Evolutionary conservation across 140 eudicot species (phyloP), one percentile per base, ranked within the genome.

Genomic region (Senecio squalidus): DNA sequence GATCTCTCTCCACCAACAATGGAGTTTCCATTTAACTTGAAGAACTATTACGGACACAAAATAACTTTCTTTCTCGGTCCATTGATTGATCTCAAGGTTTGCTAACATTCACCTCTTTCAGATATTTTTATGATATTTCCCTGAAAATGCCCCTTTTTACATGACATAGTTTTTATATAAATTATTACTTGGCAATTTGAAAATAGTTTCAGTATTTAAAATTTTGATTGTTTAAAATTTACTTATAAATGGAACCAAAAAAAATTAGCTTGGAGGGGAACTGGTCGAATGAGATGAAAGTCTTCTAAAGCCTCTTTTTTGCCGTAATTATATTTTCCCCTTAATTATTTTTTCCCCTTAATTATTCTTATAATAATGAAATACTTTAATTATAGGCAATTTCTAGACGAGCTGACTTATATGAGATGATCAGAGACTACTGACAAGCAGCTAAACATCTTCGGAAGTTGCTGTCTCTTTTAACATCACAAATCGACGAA

Each of bases 11-110:
- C n/a, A n/a, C n/a, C n/a, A n/a, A n/a, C n/a, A n/a, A n/a, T n/a
- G n/a, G n/a, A n/a, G n/a, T n/a, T n/a, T n/a, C n/a, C n/a, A n/a
- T n/a, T n/a, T n/a, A n/a, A n/a, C n/a, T n/a, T n/a, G n/a, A n/a
- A n/a, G n/a, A n/a, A n/a, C n/a, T n/a, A n/a, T n/a, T n/a, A n/a
- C n/a, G n/a, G n/a, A n/a, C n/a, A n/a, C n/a, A n/a, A n/a, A n/a
- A n/a, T n/a, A n/a, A n/a, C n/a, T n/a, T n/a, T n/a, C n/a, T n/a
- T n/a, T n/a, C n/a, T n/a, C n/a, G n/a, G n/a, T n/a, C n/a, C n/a
- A n/a, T n/a, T n/a, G n/a, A n/a, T n/a, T n/a, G n/a, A 91, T 70
- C 53, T 58, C 59, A 91, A 91, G 95, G 97, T 90, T 54, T 44
- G 84, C 52, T 59, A 53, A 20, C 38, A 16, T 76, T 48, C 53